A percentile compares a stretch with the other conserved stretches of the same genome.
phyloP scores from a whole-genome alignment of 73 alveolate species.

The Paramecium sonneborni region DNA sequence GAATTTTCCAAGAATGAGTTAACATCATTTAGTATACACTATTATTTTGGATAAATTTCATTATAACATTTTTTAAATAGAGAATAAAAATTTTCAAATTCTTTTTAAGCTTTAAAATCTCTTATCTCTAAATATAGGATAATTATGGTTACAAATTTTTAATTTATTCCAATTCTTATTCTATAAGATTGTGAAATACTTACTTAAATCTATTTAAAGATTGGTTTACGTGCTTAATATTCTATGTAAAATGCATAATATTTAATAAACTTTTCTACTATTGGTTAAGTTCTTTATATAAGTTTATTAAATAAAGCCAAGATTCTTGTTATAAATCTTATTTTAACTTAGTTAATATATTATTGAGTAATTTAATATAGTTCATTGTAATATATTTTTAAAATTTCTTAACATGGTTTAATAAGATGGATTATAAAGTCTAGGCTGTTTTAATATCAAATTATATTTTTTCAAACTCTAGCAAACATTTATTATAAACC shows the following conservation, averaged over 20 bases:
- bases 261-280: background rate
- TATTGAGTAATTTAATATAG: background rate
- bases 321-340: background rate
- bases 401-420: background rate
- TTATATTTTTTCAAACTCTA: background rate
- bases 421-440: background rate
- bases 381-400: background rate
- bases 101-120: slow-evolving; percentile 16
- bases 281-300: background rate
- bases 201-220: background rate
- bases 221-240: background rate
- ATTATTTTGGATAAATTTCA: background rate
- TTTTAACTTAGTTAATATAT: background rate
- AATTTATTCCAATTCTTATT: background rate
- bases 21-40: background rate
- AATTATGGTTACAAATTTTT: background rate
- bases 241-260: background rate
- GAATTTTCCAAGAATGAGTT: background rate
- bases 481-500: background rate
- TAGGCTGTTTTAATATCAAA: background rate
- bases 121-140: background rate
- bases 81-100: background rate
- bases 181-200: background rate
- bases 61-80: background rate
- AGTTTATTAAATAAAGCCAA: background rate